A percentile compares a stretch with the other conserved stretches of the same genome.
Conservation (phyloP, 352 stramenopile genomes). For the Phytophthora tentaculata region DNA sequence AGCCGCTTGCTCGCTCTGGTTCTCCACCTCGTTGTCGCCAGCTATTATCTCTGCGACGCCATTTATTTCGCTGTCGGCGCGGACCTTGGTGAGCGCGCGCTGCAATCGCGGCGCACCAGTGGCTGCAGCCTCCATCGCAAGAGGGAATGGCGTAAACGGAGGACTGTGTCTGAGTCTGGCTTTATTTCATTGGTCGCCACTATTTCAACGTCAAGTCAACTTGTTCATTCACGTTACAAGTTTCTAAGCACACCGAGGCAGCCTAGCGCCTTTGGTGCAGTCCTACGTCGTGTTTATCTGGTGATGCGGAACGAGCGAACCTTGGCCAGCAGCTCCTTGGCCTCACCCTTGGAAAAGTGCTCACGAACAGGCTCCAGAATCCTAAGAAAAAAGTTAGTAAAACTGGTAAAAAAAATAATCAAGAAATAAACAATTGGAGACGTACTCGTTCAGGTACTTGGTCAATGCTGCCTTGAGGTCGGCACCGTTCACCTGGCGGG, state of each 20-base stretch:
- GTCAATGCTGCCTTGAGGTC: conserved; percentile 95
- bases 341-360: conserved; percentile 96
- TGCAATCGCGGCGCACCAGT: conserved; percentile 23
- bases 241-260: conserved; percentile 9
- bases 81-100: conserved; percentile 38
- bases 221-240: conserved; percentile 11
- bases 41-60: neutral
- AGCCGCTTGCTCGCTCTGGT: conserved; percentile 16
- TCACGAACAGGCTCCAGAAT: conserved; percentile 96
- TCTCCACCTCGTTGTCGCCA: conserved; percentile 24
- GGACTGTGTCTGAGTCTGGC: conserved; percentile 8
- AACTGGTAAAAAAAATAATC: neutral
- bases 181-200: conserved; percentile 23
- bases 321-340: conserved; percentile 95
- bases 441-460: conserved; percentile 93
- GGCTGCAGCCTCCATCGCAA: conserved; percentile 8
- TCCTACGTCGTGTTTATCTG: conserved; percentile 58
- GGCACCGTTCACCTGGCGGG: conserved; percentile 89
- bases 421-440: conserved; percentile 16
- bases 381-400: conserved; percentile 38
- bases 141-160: neutral
- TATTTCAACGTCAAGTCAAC: conserved; percentile 13
- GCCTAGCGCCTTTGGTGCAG: neutral
- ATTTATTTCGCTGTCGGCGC: conserved; percentile 19
- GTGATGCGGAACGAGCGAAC: conserved; percentile 98